phyloP scores from a whole-genome alignment of 106 monocot species.

The Amphibolis antarctica region DNA sequence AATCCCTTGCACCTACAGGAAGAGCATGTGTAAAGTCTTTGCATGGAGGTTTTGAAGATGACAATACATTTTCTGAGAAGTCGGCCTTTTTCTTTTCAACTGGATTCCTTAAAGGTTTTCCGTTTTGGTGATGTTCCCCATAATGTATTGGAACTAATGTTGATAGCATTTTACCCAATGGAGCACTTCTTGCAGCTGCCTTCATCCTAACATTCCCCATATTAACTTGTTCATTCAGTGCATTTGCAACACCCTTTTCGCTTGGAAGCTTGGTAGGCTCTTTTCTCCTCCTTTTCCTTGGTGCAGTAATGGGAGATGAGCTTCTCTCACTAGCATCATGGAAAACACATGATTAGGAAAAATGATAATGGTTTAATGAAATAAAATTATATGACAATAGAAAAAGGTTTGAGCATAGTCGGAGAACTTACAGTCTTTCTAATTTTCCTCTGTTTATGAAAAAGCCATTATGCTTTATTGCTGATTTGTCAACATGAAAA shows the following conservation, averaged over 20 bases:
- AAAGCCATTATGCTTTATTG: slow-evolving; percentile 86
- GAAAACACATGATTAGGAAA: neutral
- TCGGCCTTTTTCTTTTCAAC: slow-evolving; percentile 35
- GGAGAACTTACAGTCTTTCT: slow-evolving; percentile 8
- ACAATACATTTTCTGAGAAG: slow-evolving; percentile 11
- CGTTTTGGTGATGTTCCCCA: slow-evolving; percentile 45
- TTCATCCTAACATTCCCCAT: slow-evolving; percentile 37
- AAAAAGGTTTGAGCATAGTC: neutral
- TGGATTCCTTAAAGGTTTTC: slow-evolving; percentile 35
- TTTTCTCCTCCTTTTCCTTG: slow-evolving; percentile 86
- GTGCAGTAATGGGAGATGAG: slow-evolving; percentile 36
- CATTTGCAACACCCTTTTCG: slow-evolving; percentile 19
- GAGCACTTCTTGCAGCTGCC: slow-evolving; percentile 50
- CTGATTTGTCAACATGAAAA: slow-evolving; percentile 89
- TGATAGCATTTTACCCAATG: slow-evolving; percentile 32
- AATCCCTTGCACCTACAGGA: slow-evolving; percentile 28
- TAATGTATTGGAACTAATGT: slow-evolving; percentile 14
- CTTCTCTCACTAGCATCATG: slow-evolving; percentile 44
- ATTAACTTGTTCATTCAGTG: slow-evolving; percentile 20
- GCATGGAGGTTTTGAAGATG: slow-evolving; percentile 28
- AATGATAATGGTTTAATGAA: neutral
- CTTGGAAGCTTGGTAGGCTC: slow-evolving; percentile 31
- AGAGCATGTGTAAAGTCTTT: slow-evolving; percentile 24
- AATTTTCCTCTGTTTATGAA: slow-evolving; percentile 96
- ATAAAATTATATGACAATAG: neutral